Conservation (phyloP, 495 filamentous ascomycete genomes). For the Podospora pseudoanserina region DNA sequence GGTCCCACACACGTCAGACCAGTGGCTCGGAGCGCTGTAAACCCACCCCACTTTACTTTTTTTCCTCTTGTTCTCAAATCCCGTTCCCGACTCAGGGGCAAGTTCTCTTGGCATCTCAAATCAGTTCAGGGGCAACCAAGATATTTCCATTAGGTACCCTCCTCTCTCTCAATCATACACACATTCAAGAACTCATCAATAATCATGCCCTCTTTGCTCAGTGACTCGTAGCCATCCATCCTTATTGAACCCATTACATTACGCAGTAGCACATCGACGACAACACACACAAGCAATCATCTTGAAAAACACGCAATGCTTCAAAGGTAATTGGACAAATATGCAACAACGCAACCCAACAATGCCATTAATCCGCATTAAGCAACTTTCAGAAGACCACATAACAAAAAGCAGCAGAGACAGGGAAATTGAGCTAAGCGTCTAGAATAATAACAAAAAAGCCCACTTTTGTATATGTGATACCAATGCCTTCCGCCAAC, state of each 20-base stretch:
- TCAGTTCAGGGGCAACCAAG: background rate
- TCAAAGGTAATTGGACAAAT: background rate
- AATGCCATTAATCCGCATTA: slow-evolving; percentile 4
- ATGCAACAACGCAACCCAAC: background rate
- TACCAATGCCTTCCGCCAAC: slow-evolving; percentile 3
- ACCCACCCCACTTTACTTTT: background rate
- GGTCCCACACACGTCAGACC: background rate
- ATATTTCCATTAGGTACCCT: too few relatives aligned
- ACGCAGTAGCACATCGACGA: background rate
- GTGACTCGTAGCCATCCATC: too few relatives aligned
- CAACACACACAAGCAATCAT: background rate
- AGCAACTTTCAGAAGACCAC: background rate
- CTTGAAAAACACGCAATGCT: background rate
- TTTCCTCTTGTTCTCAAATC: background rate
- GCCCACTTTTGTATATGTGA: background rate
- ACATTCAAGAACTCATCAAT: too few relatives aligned
- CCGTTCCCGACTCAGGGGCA: background rate
- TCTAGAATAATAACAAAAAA: slow-evolving; percentile 7
- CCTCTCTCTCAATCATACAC: too few relatives aligned
- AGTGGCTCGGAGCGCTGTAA: background rate
- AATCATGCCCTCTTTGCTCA: too few relatives aligned
- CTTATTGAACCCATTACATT: too few relatives aligned
- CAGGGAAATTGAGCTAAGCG: background rate
- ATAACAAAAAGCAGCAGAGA: background rate
- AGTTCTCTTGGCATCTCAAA: background rate